These are phyloP conservation scores for Aspergillus nidulans DNA, from an alignment of 495 filamentous ascomycete genomes.

Conservation along the genomic window DNA sequence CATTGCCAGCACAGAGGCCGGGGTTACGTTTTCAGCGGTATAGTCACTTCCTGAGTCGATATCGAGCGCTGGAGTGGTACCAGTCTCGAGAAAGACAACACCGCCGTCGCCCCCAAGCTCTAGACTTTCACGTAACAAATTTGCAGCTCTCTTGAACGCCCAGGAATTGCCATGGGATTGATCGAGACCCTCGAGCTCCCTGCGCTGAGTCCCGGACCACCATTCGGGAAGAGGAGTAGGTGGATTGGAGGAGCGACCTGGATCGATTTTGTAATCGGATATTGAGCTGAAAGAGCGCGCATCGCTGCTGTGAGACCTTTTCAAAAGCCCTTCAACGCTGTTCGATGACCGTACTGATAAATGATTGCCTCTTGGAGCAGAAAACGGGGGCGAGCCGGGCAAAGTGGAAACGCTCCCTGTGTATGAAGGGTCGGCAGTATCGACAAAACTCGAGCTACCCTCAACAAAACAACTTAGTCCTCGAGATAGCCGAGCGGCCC, in stretches of 20 bases:
- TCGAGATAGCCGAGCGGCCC: constrained; percentile 55
- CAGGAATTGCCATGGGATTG: constrained; percentile 39
- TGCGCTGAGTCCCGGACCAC: constrained; percentile 31
- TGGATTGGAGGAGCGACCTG: constrained; percentile 19
- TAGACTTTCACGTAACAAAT: constrained; percentile 53
- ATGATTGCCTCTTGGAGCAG: constrained; percentile 25
- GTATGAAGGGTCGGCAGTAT: constrained; percentile 26
- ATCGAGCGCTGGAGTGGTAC: constrained; percentile 27
- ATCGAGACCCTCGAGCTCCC: constrained; percentile 28
- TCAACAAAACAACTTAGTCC: constrained; percentile 64
- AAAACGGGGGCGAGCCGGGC: constrained; percentile 25
- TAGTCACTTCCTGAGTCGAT: constrained; percentile 32
- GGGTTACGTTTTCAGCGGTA: constrained; percentile 24
- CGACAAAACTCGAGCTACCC: constrained; percentile 42
- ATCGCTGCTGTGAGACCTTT: constrained; percentile 27
- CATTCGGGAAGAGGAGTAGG: constrained; percentile 37
- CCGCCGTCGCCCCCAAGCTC: constrained; percentile 48
- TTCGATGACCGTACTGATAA: constrained; percentile 28
- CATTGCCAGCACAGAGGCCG: constrained; percentile 35
- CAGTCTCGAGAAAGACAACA: constrained; percentile 50
- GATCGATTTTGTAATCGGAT: constrained; percentile 26
- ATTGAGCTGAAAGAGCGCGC: constrained; percentile 28
- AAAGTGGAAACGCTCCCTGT: constrained; percentile 19
- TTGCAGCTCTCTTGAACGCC: constrained; percentile 53
- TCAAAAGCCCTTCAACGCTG: constrained; percentile 23